These are phyloP conservation scores for Venturia carpophila DNA, from an alignment of 2,329 filamentous ascomycete genomes.

Conservation along the genomic window DNA sequence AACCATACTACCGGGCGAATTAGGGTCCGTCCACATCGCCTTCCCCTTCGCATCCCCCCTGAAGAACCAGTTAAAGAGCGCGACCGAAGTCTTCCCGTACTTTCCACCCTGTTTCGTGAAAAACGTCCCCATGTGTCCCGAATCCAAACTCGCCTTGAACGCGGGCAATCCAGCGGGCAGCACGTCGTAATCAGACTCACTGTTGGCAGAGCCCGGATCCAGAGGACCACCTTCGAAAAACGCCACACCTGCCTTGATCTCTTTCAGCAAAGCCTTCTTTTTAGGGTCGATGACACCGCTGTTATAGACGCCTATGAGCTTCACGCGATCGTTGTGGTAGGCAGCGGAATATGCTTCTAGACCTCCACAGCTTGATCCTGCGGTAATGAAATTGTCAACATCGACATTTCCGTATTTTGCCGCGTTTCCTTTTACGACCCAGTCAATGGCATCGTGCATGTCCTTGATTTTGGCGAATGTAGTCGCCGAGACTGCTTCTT, in stretches of 20 bases:
- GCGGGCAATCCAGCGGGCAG: slow-evolving; percentile 5
- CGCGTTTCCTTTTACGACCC: slow-evolving; percentile 18
- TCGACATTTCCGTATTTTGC: slow-evolving; percentile 15
- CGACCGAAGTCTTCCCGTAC: slow-evolving; percentile 13
- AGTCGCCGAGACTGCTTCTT: neutral
- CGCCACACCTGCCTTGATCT: slow-evolving; percentile 14
- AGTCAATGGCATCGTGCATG: slow-evolving; percentile 17
- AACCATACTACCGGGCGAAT: neutral
- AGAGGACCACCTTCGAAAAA: slow-evolving; percentile 13
- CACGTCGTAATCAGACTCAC: slow-evolving; percentile 8
- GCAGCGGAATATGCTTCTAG: slow-evolving; percentile 14
- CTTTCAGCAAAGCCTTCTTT: slow-evolving; percentile 16
- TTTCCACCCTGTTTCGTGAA: slow-evolving; percentile 16
- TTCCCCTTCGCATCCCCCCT: slow-evolving; percentile 13
- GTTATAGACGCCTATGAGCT: slow-evolving; percentile 16
- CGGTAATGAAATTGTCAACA: slow-evolving; percentile 12
- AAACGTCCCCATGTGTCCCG: slow-evolving; percentile 18
- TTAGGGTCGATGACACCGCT: slow-evolving; percentile 8
- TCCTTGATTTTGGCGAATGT: slow-evolving; percentile 14
- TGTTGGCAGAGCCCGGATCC: slow-evolving; percentile 14
- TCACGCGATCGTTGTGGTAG: slow-evolving; percentile 16
- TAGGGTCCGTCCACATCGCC: slow-evolving; percentile 14
- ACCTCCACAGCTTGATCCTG: slow-evolving; percentile 16
- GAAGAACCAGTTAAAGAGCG: slow-evolving; percentile 16
- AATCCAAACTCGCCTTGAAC: slow-evolving; percentile 13